phyloP scores from a whole-genome alignment of 495 filamentous ascomycete genomes.

The Cercophora scortea region DNA sequence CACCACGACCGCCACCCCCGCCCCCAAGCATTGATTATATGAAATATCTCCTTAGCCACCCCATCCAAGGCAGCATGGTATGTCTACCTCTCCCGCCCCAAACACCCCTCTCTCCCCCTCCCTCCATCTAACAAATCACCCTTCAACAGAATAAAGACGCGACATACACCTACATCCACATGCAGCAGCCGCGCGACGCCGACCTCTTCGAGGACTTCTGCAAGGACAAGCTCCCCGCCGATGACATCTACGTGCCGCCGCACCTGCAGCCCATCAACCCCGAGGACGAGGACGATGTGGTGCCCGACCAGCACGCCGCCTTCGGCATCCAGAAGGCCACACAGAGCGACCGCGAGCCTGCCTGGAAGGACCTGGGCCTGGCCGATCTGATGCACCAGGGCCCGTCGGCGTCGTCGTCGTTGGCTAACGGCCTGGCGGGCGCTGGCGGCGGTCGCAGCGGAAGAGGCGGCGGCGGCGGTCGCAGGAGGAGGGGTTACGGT shows the following conservation, averaged over 20 bases:
- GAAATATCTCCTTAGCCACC: background rate
- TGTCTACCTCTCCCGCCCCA: background rate
- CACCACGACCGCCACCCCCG: background rate
- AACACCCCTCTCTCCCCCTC: background rate
- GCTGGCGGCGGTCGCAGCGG: background rate
- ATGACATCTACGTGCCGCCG: slow-evolving; percentile 81
- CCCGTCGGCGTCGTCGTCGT: background rate
- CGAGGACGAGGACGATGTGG: slow-evolving; percentile 96
- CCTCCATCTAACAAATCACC: background rate
- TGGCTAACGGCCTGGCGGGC: background rate
- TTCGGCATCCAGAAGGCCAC: slow-evolving; percentile 91
- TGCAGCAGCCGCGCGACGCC: slow-evolving; percentile 68
- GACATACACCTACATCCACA: slow-evolving; percentile 79
- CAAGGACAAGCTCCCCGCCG: slow-evolving; percentile 56
- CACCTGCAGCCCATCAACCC: slow-evolving; percentile 91
- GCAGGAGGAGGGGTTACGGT: slow-evolving; percentile 6
- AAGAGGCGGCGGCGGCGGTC: slow-evolving; percentile 13
- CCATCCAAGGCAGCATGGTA: background rate
- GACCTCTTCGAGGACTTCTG: slow-evolving; percentile 90
- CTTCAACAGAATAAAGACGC: slow-evolving; percentile 80
- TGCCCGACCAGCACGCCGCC: slow-evolving; percentile 94
- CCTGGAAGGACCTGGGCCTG: slow-evolving; percentile 84
- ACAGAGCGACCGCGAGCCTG: slow-evolving; percentile 58
- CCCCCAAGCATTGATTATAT: no score
- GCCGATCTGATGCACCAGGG: slow-evolving; percentile 59